Base-by-base conservation (phyloP, 2,329 filamentous ascomycete species). In the Dactylonectria estremocensis region DNA sequence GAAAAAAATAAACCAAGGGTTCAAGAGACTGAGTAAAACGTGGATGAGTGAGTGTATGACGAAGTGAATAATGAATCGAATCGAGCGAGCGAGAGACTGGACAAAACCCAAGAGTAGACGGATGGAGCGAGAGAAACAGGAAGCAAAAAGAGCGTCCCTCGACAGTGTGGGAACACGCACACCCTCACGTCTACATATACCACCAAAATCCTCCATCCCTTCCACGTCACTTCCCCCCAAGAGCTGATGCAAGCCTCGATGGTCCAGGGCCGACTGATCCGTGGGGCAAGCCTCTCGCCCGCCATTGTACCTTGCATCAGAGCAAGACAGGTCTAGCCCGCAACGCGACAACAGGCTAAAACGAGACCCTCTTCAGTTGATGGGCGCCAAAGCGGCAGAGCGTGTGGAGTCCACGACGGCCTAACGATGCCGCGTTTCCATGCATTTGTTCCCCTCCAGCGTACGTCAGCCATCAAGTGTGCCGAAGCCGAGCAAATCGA, bases 371-470 rank as follows among this genome's bases (percentile, higher is more conserved):
- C n/a, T 43, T n/a, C 14, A 5, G 40, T 43, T 5, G 40, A n/a
- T 40, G 14, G 7, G 16, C 37, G 43, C 33, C 57, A 46, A 50
- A 40, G 37, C 43, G 46, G 18, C 18, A 46, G 45, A 60, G 31
- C 33, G 46, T 60, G 57, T 52, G 57, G 57, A 60, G 57, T 45
- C 46, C 5, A 52, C 37, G 46, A 48, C 46, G 33, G 46, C 46
- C 18, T n/a, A 35, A 60, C 24, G 57, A 60, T 60, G 57, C 57
- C 57, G 57, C 33, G 46, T 60, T 60, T 48, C 57, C 57, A 48
- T 18, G 46, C 46, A 20, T 35, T 20, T 18, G 28, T 28, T 7
- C 24, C 24, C 24, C 7, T 7, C 7, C 24, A 28, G 57, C 16
- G 49, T 60, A 52, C 57, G 57, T 60, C 57, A 60, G 57, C 40